Percentiles rank a stretch among this genome's conserved stretches.
Conservation (phyloP, 2,329 filamentous ascomycete genomes). For the Monosporascus sp. region DNA sequence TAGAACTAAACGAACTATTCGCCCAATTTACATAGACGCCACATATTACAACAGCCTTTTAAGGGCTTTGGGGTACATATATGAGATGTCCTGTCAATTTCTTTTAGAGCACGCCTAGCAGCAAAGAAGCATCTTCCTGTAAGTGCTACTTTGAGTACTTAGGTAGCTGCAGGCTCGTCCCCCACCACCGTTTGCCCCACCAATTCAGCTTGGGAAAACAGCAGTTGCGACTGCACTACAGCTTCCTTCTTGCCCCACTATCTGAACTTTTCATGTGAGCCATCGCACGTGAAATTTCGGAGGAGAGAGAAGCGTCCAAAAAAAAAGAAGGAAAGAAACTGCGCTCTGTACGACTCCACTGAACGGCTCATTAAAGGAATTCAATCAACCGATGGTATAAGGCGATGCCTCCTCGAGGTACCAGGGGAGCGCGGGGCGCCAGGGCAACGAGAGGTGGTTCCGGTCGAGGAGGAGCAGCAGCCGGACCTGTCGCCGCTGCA, state of each 20-base stretch:
- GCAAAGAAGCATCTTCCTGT: too few species aligned
- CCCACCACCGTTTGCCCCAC: too few species aligned
- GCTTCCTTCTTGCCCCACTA: neutral
- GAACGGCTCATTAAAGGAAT: neutral
- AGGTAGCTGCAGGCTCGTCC: too few species aligned
- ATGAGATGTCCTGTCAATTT: too few species aligned
- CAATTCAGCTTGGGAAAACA: too few species aligned
- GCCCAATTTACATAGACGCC: too few species aligned
- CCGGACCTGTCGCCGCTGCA: constrained; percentile 1
- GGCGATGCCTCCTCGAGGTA: constrained; percentile 8
- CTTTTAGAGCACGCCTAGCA: too few species aligned
- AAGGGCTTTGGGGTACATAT: too few species aligned
- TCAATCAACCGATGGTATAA: neutral
- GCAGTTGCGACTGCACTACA: too few species aligned
- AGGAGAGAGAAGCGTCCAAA: neutral
- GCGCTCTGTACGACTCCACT: neutral
- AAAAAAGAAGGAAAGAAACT: neutral
- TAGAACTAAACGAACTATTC: too few species aligned
- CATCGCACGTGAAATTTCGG: neutral
- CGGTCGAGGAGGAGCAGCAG: constrained; percentile 5
- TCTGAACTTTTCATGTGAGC: neutral
- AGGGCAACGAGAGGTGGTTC: constrained; percentile 1
- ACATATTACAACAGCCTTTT: too few species aligned
- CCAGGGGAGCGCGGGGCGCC: constrained; percentile 6
- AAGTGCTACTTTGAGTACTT: too few species aligned